A percentile compares a stretch with the other conserved stretches of the same genome.
These are phyloP conservation scores for Solanum megistacrolobum DNA, from an alignment of 257 asterid genomes.

Conservation along the genomic window DNA sequence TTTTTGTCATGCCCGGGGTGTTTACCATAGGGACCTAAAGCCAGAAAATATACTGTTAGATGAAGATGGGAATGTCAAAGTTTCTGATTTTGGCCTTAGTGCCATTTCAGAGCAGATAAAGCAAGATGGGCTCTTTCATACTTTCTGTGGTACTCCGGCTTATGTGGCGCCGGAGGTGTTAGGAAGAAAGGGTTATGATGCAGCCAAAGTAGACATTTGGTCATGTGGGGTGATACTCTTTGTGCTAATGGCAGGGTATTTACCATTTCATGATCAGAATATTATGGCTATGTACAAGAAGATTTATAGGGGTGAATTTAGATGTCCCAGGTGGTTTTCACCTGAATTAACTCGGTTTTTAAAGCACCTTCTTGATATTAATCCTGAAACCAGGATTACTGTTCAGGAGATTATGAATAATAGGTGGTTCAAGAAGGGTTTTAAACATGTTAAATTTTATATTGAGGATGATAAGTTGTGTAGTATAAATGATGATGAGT, in stretches of 20 bases:
- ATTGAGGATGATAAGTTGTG: slow-evolving; percentile 82
- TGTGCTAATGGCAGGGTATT: slow-evolving; percentile 85
- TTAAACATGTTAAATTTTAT: slow-evolving; percentile 55
- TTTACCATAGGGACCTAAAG: slow-evolving; percentile 81
- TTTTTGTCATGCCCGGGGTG: slow-evolving; percentile 96
- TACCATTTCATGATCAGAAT: slow-evolving; percentile 86
- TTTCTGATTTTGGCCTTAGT: slow-evolving; percentile 85
- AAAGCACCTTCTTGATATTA: slow-evolving; percentile 42
- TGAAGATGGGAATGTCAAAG: slow-evolving; percentile 78
- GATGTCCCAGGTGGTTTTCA: slow-evolving; percentile 94
- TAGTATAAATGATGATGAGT: slow-evolving; percentile 35
- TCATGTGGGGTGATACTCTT: slow-evolving; percentile 88
- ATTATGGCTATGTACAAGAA: slow-evolving; percentile 90
- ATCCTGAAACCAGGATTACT: slow-evolving; percentile 57
- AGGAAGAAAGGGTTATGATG: slow-evolving; percentile 78
- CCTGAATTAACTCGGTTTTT: slow-evolving; percentile 46
- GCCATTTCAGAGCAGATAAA: slow-evolving; percentile 87
- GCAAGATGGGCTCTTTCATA: slow-evolving; percentile 84
- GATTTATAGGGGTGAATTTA: slow-evolving; percentile 77
- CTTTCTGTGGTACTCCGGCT: slow-evolving; percentile 93
- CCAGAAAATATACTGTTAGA: slow-evolving; percentile 79
- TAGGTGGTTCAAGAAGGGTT: slow-evolving; percentile 59
- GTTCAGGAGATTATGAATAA: slow-evolving; percentile 54
- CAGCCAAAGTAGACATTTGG: slow-evolving; percentile 92
- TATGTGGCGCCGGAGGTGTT: slow-evolving; percentile 94